These are phyloP conservation scores for Venturia effusa DNA, from an alignment of 2,329 filamentous ascomycete species.

Conservation along the genomic window DNA sequence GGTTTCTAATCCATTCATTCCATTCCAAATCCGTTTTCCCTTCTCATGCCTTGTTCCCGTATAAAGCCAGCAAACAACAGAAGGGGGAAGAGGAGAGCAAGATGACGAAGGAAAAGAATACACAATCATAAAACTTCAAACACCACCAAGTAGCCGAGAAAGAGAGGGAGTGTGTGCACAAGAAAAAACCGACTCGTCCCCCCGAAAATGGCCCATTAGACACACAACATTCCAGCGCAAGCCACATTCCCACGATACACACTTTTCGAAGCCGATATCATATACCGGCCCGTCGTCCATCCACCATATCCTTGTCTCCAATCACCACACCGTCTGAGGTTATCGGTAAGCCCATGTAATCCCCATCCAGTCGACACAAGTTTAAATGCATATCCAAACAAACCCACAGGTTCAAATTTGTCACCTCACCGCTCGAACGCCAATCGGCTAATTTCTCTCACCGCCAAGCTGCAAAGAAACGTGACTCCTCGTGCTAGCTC, in stretches of 20 bases:
- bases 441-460: neutral
- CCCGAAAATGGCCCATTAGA: neutral
- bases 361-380: neutral
- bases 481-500: neutral
- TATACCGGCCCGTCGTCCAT: neutral
- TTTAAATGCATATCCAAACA: neutral
- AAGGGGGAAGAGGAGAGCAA: neutral
- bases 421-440: neutral
- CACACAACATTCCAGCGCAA: neutral
- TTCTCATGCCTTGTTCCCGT: neutral
- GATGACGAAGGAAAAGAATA: neutral
- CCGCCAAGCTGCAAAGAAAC: neutral
- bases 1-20: neutral
- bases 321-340: neutral
- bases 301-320: neutral
- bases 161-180: constrained; percentile 1
- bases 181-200: neutral
- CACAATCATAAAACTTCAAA: neutral
- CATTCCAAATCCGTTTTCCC: neutral
- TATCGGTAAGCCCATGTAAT: neutral
- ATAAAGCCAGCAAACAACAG: neutral
- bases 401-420: neutral
- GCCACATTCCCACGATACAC: neutral
- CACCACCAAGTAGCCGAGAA: neutral
- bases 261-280: neutral